Percentiles rank a stretch among this genome's conserved stretches.
phyloP scores from a whole-genome alignment of 345 rosid genomes.

The Brassica nigra region DNA sequence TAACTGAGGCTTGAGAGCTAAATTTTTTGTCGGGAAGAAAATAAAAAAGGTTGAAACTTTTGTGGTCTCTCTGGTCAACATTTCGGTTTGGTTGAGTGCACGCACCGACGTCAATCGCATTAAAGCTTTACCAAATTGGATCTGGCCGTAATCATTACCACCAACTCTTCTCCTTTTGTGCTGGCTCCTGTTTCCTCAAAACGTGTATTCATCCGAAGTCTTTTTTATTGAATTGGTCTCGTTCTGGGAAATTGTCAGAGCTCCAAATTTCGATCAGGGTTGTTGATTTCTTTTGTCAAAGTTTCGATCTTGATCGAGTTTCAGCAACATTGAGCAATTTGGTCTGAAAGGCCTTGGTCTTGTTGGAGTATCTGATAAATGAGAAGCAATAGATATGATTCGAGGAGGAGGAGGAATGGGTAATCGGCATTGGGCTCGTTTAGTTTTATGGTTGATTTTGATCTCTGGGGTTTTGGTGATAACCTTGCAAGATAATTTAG shows the following conservation, averaged over 20 bases:
- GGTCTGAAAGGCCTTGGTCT: not conserved
- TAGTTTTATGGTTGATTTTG: conserved; percentile 42
- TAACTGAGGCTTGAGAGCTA: conserved; percentile 30
- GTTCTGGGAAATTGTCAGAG: conserved; percentile 23
- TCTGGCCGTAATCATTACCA: conserved; percentile 33
- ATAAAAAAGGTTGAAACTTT: conserved; percentile 19
- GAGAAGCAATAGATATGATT: conserved; percentile 40
- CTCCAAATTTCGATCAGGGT: conserved; percentile 27
- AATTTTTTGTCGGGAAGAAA: conserved; percentile 18
- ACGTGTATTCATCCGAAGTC: conserved; percentile 20
- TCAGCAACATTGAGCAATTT: not conserved
- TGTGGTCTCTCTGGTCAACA: conserved; percentile 41
- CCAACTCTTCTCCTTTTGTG: conserved; percentile 39
- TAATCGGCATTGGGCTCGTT: conserved; percentile 26
- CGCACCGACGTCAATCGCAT: conserved; percentile 37
- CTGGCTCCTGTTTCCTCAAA: conserved; percentile 20
- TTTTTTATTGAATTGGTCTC: conserved; percentile 26
- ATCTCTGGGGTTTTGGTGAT: conserved; percentile 44
- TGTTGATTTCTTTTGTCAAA: conserved; percentile 15
- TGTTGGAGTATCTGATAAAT: conserved; percentile 39
- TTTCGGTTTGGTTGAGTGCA: conserved; percentile 25
- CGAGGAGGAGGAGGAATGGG: conserved; percentile 41
- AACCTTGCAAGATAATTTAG: conserved; percentile 44
- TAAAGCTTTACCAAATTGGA: conserved; percentile 25
- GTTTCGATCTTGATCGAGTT: conserved; percentile 33